Evolutionary conservation across 2,329 filamentous ascomycete genomes (phyloP).

Genomic region (Alternaria tenuissima): DNA sequence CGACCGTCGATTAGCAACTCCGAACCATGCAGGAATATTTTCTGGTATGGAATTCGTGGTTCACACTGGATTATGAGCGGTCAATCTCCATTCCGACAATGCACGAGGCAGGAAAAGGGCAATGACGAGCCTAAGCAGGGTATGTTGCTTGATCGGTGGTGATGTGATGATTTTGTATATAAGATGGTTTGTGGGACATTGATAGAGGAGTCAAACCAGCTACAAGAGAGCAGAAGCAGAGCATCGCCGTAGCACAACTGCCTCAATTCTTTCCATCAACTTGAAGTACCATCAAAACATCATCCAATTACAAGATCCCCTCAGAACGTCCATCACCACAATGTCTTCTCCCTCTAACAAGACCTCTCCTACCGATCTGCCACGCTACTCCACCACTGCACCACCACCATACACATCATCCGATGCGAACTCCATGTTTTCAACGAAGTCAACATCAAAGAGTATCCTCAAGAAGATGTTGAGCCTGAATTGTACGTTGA

Average conservation of each 20-base stretch:
- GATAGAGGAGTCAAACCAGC: neutral
- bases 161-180: neutral
- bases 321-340: neutral
- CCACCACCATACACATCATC: slow-evolving; percentile 22
- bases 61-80: neutral
- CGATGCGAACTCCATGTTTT: slow-evolving; percentile 16
- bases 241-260: neutral
- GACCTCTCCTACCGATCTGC: neutral
- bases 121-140: neutral
- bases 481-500: slow-evolving; percentile 18
- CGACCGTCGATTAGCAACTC: neutral
- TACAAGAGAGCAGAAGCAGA: neutral
- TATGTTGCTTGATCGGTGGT: neutral
- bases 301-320: neutral
- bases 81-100: neutral
- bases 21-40: neutral
- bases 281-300: neutral
- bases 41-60: neutral
- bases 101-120: neutral
- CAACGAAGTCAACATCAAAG: slow-evolving; percentile 24
- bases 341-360: slow-evolving; percentile 11
- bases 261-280: neutral
- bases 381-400: slow-evolving; percentile 9
- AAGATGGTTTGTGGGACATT: neutral
- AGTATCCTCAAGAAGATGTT: slow-evolving; percentile 24